Evolutionary conservation across 768 basidiomycete genomes (phyloP), one percentile per base, ranked within the genome.

Genomic region (Leccinum subtestaceum): DNA sequence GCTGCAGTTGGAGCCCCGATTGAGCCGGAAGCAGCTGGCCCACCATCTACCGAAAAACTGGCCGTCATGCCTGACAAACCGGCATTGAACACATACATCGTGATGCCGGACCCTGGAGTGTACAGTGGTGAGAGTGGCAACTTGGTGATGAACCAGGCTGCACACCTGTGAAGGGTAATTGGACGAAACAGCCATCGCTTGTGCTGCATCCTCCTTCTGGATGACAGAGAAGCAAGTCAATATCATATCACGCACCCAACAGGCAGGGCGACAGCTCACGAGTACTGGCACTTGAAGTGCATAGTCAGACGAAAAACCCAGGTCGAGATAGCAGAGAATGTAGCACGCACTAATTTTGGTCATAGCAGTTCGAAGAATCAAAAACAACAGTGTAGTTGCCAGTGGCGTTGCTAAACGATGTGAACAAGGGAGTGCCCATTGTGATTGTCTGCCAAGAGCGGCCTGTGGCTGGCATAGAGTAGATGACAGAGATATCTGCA

Each of bases 341-440:
- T 13, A 12, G 5, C n/a, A 64, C 69, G n/a, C 50, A 70, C 69
- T 70, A 71, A 47, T 70, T 68, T 32, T 63, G 40, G 31, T 70
- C 51, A 13, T 68, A 70, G 45, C 68, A 69, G 2, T 60, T 19
- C 0, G 66, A 63, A 2, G 66, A 31, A 50, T 65, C 57, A 25
- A 70, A 52, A 29, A 23, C 3, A 34, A 70, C 60, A 3, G 40
- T 32, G 9, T 31, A 27, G 27, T 27, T 27, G 27, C 27, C 27
- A 45, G 7, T 0, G 29, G 25, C 63, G 61, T 5, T 34, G 10
- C 29, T 57, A 32, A 65, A 21, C 1, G 19, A 7, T 15, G 21
- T 21, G 21, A 68, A 21, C 6, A 0, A 23, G 27, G 63, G 61
- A 21, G 52, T 55, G 1, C 1, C 3, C 27, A 47, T 38, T 4